Conservation (phyloP, 2,329 filamentous ascomycete genomes). For the Ophiostoma populinum region DNA sequence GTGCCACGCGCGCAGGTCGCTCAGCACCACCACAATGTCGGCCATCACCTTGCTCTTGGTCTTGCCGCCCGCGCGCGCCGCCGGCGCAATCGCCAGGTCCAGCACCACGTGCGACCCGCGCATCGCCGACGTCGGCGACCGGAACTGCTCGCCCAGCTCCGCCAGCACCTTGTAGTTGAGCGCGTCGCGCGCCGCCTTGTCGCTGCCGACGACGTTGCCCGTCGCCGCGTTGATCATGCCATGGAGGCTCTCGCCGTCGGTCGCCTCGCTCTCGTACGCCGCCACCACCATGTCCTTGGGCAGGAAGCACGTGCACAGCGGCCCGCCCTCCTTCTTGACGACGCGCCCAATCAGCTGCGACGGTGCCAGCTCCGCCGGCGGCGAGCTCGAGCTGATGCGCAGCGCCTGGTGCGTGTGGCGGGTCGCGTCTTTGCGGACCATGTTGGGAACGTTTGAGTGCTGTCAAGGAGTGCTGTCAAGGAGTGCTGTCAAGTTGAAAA, state of each 20-base stretch:
- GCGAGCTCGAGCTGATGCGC: conserved; percentile 47
- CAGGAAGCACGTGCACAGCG: conserved; percentile 1
- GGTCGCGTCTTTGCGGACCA: conserved; percentile 48
- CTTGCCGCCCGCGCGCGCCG: neutral
- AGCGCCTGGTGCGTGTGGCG: conserved; percentile 61
- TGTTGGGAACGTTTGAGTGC: conserved; percentile 18
- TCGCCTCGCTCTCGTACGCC: neutral
- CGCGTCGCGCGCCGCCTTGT: neutral
- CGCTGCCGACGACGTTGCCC: neutral
- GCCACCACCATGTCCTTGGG: neutral
- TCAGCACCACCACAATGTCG: conserved; percentile 1
- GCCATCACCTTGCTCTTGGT: neutral
- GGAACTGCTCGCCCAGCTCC: conserved; percentile 1
- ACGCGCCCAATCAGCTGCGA: conserved; percentile 60
- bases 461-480: too few relatives aligned
- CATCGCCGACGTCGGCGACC: conserved; percentile 1
- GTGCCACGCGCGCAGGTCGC: conserved; percentile 2
- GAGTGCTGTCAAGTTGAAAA: too few relatives aligned
- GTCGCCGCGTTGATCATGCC: conserved; percentile 2
- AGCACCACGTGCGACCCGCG: conserved; percentile 2
- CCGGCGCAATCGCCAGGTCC: conserved; percentile 1
- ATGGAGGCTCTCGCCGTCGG: neutral
- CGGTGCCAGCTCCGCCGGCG: conserved; percentile 38
- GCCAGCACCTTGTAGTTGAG: conserved; percentile 1
- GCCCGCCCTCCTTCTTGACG: conserved; percentile 28